Evolutionary conservation across 177 flowering plant species (phyloP).

Genomic region (Vitis hybrid): DNA sequence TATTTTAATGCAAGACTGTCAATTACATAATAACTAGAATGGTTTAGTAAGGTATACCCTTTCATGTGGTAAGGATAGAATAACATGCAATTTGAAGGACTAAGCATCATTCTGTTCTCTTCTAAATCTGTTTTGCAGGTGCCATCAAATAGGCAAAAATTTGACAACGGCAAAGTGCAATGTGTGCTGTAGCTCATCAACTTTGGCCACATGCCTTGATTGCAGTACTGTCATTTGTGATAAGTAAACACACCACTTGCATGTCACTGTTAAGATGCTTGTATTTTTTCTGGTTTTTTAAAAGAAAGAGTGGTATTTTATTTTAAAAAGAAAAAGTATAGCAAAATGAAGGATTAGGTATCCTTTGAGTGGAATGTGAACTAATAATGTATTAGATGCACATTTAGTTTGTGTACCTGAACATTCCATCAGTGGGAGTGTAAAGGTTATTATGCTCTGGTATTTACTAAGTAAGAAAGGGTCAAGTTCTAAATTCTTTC

Average conservation of each 20-base stretch:
- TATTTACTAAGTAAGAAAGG: too few relatives aligned
- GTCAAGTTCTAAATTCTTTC: too few relatives aligned
- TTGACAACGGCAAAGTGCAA: conserved; percentile 55
- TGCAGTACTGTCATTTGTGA: conserved; percentile 71
- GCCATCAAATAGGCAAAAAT: conserved; percentile 59
- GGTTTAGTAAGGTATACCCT: too few relatives aligned
- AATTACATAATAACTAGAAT: too few relatives aligned
- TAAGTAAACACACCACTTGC: conserved; percentile 37
- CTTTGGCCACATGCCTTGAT: conserved; percentile 77
- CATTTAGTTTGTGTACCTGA: not conserved
- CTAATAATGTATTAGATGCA: not conserved
- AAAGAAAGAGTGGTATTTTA: too few relatives aligned
- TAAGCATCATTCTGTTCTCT: not conserved
- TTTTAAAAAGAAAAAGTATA: too few relatives aligned
- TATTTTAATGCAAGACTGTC: too few relatives aligned
- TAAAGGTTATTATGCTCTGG: too few relatives aligned
- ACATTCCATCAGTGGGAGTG: not conserved
- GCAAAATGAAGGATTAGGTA: too few relatives aligned
- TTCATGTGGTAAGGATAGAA: too few relatives aligned
- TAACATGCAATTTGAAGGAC: not conserved
- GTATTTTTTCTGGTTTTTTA: not conserved
- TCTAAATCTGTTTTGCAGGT: conserved; percentile 45
- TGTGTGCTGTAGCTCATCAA: conserved; percentile 50
- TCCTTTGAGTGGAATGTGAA: too few relatives aligned
- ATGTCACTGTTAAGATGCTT: not conserved